A percentile compares a stretch with the other conserved stretches of the same genome.
Evolutionary conservation across 129 eudicot species (phyloP).

Genomic region (Pittosporum tobira): DNA sequence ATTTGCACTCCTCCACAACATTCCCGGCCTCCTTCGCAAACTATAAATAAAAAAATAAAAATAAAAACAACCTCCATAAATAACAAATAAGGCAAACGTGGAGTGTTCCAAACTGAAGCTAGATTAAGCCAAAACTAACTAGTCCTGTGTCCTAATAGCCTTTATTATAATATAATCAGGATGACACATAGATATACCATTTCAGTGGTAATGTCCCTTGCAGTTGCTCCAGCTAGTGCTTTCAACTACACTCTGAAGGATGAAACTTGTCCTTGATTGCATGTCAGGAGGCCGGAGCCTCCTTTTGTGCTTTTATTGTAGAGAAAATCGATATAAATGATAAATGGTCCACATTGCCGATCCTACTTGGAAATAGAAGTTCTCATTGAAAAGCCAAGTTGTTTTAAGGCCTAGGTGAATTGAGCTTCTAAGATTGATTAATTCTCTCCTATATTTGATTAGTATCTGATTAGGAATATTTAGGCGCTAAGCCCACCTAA

Average conservation of each 20-base stretch:
- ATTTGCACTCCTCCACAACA: constrained; percentile 76
- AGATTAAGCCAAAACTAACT: neutral
- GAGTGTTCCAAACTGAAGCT: neutral
- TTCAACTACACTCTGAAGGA: constrained; percentile 80
- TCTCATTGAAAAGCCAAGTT: too few species aligned
- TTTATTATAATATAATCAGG: constrained; percentile 8
- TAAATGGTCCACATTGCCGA: too few species aligned
- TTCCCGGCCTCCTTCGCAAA: constrained; percentile 68
- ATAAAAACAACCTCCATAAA: constrained; percentile 2
- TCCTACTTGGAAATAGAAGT: too few species aligned
- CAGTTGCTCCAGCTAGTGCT: constrained; percentile 40
- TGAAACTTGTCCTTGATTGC: constrained; percentile 92
- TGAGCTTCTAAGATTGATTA: too few species aligned
- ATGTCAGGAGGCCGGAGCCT: constrained; percentile 87
- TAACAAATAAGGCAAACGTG: neutral
- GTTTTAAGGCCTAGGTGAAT: too few species aligned
- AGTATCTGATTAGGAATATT: too few species aligned
- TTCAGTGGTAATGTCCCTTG: constrained; percentile 78
- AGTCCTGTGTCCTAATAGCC: neutral
- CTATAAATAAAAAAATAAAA: too few species aligned
- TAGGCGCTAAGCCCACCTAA: too few species aligned
- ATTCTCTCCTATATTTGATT: too few species aligned
- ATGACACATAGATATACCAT: constrained; percentile 40
- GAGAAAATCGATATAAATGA: too few species aligned
- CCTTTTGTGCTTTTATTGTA: constrained; percentile 97